phyloP scores from a whole-genome alignment of 106 monocot species.

The Dendrobium chrysotoxum region DNA sequence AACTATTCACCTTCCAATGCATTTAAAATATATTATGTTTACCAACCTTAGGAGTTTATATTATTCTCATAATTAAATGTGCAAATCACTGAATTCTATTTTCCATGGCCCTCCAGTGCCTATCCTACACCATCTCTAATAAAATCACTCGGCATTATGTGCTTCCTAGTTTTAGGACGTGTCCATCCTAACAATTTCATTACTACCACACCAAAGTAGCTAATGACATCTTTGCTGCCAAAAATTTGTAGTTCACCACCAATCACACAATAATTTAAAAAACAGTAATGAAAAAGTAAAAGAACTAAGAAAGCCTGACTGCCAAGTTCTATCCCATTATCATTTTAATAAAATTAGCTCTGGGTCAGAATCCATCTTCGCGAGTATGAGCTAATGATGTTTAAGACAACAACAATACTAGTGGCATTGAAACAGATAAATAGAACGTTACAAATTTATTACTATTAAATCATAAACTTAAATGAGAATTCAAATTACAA shows the following conservation, averaged over 20 bases:
- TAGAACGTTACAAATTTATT: background rate
- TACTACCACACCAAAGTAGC: background rate
- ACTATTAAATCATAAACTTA: background rate
- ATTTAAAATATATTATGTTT: background rate
- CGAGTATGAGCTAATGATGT: background rate
- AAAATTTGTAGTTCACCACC: background rate
- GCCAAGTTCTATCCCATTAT: background rate
- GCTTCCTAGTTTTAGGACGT: background rate
- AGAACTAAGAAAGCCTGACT: background rate
- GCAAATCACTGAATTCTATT: background rate
- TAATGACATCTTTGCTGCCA: background rate
- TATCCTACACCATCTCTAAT: background rate
- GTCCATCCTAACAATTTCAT: background rate
- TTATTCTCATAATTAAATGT: background rate
- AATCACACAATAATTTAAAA: background rate
- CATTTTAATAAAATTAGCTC: background rate
- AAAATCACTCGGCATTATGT: background rate
- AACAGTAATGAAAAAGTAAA: background rate
- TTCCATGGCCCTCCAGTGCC: too few species aligned
- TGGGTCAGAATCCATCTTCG: background rate
- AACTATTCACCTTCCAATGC: background rate
- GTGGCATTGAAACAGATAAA: background rate
- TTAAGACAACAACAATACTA: background rate
- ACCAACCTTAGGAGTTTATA: background rate
- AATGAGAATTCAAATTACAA: background rate